Evolutionary conservation across 208 protist species (phyloP).

Genomic region (Histomonas meleagridis): DNA sequence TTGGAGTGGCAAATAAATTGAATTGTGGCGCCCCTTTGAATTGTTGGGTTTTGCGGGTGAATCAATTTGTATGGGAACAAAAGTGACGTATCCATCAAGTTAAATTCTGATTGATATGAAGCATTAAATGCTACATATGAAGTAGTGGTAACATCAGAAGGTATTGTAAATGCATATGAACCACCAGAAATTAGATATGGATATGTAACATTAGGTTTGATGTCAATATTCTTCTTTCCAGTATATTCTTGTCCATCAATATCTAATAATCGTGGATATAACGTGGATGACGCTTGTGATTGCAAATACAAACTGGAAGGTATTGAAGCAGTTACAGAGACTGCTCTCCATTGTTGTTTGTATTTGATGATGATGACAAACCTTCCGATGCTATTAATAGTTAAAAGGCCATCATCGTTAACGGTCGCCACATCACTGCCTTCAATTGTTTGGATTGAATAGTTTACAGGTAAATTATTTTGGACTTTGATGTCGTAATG

Average conservation of each 20-base stretch:
- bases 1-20: not conserved
- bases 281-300: not conserved
- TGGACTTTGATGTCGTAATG: not conserved
- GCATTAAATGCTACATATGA: not conserved
- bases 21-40: not conserved
- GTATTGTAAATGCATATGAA: not conserved
- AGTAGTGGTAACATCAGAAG: not conserved
- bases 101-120: not conserved
- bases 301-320: not conserved
- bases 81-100: too few species aligned
- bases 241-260: not conserved
- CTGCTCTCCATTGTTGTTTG: not conserved
- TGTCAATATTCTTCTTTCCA: too few species aligned
- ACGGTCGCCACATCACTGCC: not conserved
- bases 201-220: not conserved
- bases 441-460: too few species aligned
- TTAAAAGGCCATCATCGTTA: not conserved
- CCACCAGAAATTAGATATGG: not conserved
- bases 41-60: not conserved
- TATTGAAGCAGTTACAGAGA: not conserved
- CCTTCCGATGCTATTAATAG: not conserved
- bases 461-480: not conserved
- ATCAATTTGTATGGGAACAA: not conserved
- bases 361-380: not conserved
- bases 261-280: not conserved